Evolutionary conservation across 1,284 basidiomycete species (phyloP), one percentile per base, ranked within the genome.

Genomic region (Ceratobasidium sp.): DNA sequence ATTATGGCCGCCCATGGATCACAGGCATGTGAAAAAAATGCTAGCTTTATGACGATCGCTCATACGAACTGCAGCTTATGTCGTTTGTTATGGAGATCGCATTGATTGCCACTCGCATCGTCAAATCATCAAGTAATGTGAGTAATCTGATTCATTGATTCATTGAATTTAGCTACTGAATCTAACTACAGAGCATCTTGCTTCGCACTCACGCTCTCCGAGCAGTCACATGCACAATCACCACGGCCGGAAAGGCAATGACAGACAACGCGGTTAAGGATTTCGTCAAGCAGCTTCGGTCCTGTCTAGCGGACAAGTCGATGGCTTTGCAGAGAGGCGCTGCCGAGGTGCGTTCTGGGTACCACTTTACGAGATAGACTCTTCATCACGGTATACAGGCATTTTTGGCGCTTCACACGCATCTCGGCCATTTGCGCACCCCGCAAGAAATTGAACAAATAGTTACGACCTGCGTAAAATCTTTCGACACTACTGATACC

Each of bases 1-100:
- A 86, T 98, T 15, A 97, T 98, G 92, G 90, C 88, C 60, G 88
- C 88, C 10, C 93, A 94, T 82, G 97, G 97, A 3, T 89, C 92
- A 5, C 94, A 97, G 86, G 95, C 94, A 18, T 58, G 82, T 80
- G 91, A 83, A 49, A 1, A 12, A 18, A 6, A 15, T 23, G 42
- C 75, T 77, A n/a, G 77, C 46, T 20, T 51, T 67, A 67, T 80
- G 42, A 28, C n/a, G 49, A 15, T 15, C 28, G 28, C 55, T 76
- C 5, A 64, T 23, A 12, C 15, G 23, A 10, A 77, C 44, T 64
- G 13, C 81, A 98, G 93, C 93, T 97, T 84, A 98, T 98, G 97
- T 97, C 96, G 0, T 93, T 96, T 82, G 94, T 97, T 91, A 90
- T 93, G 61, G 97, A 98, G 83, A 94, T 97, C 51, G 87, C 91